Evolutionary conservation across 768 basidiomycete species (phyloP), one percentile per base, ranked within the genome.

Genomic region (Amanita pseudoporphyria): DNA sequence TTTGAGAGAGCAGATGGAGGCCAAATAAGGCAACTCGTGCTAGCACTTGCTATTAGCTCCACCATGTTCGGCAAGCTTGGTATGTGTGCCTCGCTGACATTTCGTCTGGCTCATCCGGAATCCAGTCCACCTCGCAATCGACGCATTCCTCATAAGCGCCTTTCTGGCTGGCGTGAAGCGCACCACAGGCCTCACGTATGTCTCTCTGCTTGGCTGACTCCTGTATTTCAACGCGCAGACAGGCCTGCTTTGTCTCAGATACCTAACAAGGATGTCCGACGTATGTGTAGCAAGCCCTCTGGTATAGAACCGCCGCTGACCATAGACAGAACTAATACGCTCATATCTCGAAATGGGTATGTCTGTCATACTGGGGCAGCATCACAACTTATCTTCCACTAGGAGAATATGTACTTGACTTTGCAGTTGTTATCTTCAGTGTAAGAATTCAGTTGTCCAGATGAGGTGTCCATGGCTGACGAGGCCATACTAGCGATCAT

Each of bases 371-470:
- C 5, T 21, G 21, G 32, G 6, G 14, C 18, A 19, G 2, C 19
- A 3, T 9, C 22, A 16, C 32, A 39, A 39, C 39, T 58, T 30
- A 16, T 31, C 21, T n/a, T 21, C 44, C 35, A 19, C 21, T 61
- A 88, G 87, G 88, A 41, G 89, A 93, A 67, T 92, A 92, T 58
- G 68, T 73, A 3, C 91, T 88, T 58, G 90, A 93, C 67, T 88
- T 93, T 59, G 84, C 86, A 9, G 78, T 91, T 7, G 90, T 93
- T 22, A 60, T 92, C 45, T 75, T 86, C 38, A 88, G 90, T 63
- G 89, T 92, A 65, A 47, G 83, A 70, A 6, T 22, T 47, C 36
- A 35, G 53, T 10, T 31, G 32, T 32, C 47, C 44, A 41, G 12
- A 30, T 32, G 2, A 9, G 14, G 40, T 19, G 1, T 40, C 35